Base-by-base conservation (phyloP, 345 rosid genomes). In the Arabidopsis suecica region DNA sequence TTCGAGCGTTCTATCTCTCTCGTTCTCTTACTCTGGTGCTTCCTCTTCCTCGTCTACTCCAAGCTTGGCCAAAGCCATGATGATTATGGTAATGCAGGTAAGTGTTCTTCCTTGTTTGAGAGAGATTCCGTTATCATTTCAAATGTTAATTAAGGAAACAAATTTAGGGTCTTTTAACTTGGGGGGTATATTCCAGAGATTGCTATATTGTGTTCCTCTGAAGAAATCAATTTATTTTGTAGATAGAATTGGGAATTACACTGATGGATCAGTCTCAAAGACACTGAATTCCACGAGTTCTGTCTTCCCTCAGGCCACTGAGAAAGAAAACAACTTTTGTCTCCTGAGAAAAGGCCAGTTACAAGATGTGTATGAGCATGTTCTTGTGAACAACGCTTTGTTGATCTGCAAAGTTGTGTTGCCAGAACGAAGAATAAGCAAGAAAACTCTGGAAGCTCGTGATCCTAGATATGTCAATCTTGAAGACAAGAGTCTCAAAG, bases 51-150 rank as follows among this genome's bases (percentile, higher is more conserved):
- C 41, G 77, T 87, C 59, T 83, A 83, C 78, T 78, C 86, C 55
- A 69, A 83, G 61, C 89, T 90, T 55, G 96, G 90, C 73, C 88
- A 71, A 54, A 65, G 91, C 89, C 90, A 86, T 55, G 79, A 86
- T 55, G 79, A 84, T 11, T 80, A 81, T 62, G 84, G 82, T 9
- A 79, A 81, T 62, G 84, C 82, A 84, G 95, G 95, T 90, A 71
- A 59, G 55, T 37, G 10, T 47, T 13, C 38, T 14, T 28, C 45
- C 47, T 36, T 36, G 10, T 45, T 45, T 45, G 20, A 60, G 41
- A 72, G 6, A 63, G 44, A 53, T 23, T 12, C 13, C 23, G 54
- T 55, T 2, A 65, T 75, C 49, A 37, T 60, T 41, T 42, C 14
- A 33, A 6, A 51, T 68, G 64, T 44, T 44, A 54, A 33, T 61